Evolutionary conservation across 805 yeast species (phyloP).

Genomic region (Candida vartiovaarae): DNA sequence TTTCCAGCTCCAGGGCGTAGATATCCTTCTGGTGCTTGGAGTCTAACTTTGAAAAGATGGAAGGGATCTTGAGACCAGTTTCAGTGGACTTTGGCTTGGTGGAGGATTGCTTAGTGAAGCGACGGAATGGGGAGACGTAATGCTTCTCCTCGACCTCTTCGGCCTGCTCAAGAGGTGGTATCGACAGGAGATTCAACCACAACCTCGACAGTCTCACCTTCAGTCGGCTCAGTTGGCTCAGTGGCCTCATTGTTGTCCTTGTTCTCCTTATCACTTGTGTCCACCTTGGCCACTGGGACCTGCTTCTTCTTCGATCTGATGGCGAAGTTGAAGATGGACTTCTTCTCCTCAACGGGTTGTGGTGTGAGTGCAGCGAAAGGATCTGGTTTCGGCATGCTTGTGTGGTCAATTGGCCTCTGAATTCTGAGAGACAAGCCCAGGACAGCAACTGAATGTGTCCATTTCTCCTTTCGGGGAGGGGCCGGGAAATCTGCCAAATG

Average conservation of each 20-base stretch:
- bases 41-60: conserved; percentile 12
- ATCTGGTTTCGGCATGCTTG: conserved; percentile 21
- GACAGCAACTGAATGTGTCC: no score
- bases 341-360: conserved; percentile 9
- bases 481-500: no score
- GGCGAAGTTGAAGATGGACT: conserved; percentile 14
- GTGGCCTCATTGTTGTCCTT: background rate
- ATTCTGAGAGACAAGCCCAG: no score
- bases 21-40: conserved; percentile 12
- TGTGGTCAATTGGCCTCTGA: no score
- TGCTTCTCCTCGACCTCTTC: background rate
- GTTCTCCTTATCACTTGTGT: background rate
- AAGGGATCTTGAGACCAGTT: conserved; percentile 6
- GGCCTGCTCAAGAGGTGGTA: background rate
- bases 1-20: conserved; percentile 11
- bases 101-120: conserved; percentile 2
- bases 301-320: conserved; percentile 7
- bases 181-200: background rate
- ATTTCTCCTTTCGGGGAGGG: no score
- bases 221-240: background rate
- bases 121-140: conserved; percentile 15
- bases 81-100: background rate
- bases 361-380: conserved; percentile 11
- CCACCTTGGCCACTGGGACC: background rate
- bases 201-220: background rate